Base-by-base conservation (phyloP, 345 rosid species). In the Barbarea vulgaris region DNA sequence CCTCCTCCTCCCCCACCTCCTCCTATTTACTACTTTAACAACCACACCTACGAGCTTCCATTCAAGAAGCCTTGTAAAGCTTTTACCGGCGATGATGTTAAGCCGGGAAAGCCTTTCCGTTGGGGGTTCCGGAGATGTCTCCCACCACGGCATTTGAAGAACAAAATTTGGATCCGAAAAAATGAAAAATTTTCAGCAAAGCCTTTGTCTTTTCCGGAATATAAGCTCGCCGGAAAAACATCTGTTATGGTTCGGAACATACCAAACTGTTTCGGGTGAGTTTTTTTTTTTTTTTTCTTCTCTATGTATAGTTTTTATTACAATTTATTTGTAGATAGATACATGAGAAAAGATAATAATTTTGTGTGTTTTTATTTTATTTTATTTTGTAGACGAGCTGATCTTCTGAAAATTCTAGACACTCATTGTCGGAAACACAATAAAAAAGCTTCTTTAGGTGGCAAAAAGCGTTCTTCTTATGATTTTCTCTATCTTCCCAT, bases 401-500 rank as follows among this genome's bases (percentile, higher is more conserved):
- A 79, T 51, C 69, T 87, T 55, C 44, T 81, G 55, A 22, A 19
- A 1, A 63, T 87, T 7, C 53, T 87, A 44, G 88, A 87, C 50
- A 0, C 0, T 3, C 85, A 84, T 54, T 87, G 89, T 31, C 3
- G 65, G 24, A 55, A 37, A 4, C 80, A 74, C 52, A 81, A 84
- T 44, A 5, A 3, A 0, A 25, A 53, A 42, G 81, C 70, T 1
- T 11, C 11, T 31, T 18, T 25, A 13, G 18, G 9, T 13, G 14
- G 0, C 56, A 37, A 37, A 11, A 22, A 22, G 2, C 61, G 2
- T 51, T 85, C 92, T 0, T 79, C 67, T 0, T 88, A 80, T 34
- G 89, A 88, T 64, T 86, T 88, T 37, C 15, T 88, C 1, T 88
- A 88, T 54, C 46, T 88, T 14, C 92, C 89, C 0, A 83, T 88